Conservation (phyloP, 2,329 filamentous ascomycete genomes). For the Nothopassalora personata region DNA sequence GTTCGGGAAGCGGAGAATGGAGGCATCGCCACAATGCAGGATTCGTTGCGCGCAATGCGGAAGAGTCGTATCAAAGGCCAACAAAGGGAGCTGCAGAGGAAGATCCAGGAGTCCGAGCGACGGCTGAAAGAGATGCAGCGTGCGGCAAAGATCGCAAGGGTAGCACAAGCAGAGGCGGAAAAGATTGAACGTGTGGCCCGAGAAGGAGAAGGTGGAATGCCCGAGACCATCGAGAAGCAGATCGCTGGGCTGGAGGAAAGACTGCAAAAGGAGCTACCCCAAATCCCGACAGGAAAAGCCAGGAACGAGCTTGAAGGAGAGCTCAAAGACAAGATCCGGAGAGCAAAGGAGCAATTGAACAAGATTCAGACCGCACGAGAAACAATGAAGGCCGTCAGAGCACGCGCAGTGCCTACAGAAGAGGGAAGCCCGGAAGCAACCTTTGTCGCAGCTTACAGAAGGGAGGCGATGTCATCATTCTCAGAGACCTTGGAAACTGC, state of each 20-base stretch:
- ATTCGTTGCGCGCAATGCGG: slow-evolving; percentile 2
- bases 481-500: slow-evolving; percentile 13
- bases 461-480: slow-evolving; percentile 18
- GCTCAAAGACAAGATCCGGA: not conserved
- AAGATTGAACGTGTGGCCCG: not conserved
- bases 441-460: slow-evolving; percentile 1
- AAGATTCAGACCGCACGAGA: not conserved
- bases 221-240: not conserved
- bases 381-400: not conserved
- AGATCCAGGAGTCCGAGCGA: not conserved
- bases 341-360: not conserved
- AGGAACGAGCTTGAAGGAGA: not conserved
- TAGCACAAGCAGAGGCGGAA: slow-evolving; percentile 3
- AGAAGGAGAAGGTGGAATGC: not conserved
- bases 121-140: slow-evolving; percentile 18
- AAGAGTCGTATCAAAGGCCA: slow-evolving; percentile 8
- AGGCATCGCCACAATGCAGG: slow-evolving; percentile 12
- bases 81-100: not conserved
- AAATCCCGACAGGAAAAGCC: no score
- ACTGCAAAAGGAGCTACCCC: not conserved
- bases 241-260: not conserved
- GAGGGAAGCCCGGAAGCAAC: not conserved
- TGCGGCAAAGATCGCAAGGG: slow-evolving; percentile 13
- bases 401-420: not conserved
- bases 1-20: slow-evolving; percentile 11